Percentiles rank a stretch among this genome's conserved stretches.
Conservation (phyloP, 78 protist species). For the Dictyostelium capitatum region DNA sequence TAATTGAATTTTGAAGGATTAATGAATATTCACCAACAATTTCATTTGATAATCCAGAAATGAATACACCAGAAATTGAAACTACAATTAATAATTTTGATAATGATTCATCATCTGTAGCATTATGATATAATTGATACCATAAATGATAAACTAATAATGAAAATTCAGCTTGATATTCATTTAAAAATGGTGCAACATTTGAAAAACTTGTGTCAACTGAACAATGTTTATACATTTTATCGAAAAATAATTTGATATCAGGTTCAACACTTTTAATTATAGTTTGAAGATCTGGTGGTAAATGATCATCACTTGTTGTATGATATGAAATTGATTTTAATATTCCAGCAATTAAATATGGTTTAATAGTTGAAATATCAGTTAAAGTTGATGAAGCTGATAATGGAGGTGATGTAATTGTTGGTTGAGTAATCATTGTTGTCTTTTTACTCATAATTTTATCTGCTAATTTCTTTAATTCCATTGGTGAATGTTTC, state of each 20-base stretch:
- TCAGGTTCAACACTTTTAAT: neutral
- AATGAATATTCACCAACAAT: neutral
- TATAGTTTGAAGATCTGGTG: constrained; percentile 3
- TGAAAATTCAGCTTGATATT: constrained; percentile 21
- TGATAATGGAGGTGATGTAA: neutral
- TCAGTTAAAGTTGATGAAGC: neutral
- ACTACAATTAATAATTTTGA: neutral
- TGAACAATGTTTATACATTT: constrained; percentile 2
- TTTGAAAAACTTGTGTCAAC: neutral
- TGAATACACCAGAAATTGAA: constrained; percentile 24
- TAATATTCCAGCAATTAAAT: constrained; percentile 2
- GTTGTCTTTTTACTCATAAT: neutral
- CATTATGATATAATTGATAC: constrained; percentile 11
- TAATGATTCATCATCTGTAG: neutral
- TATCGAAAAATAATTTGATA: neutral
- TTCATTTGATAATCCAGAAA: neutral
- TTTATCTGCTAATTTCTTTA: neutral
- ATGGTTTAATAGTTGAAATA: constrained; percentile 9
- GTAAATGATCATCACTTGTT: neutral
- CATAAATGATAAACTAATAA: neutral
- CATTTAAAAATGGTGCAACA: neutral
- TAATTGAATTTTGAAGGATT: constrained; percentile 7
- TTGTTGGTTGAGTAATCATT: neutral
- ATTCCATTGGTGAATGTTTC: constrained; percentile 21
- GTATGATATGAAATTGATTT: constrained; percentile 10